Base-by-base conservation (phyloP, 2,329 filamentous ascomycete species). In the Coleophoma eucalyptorum region DNA sequence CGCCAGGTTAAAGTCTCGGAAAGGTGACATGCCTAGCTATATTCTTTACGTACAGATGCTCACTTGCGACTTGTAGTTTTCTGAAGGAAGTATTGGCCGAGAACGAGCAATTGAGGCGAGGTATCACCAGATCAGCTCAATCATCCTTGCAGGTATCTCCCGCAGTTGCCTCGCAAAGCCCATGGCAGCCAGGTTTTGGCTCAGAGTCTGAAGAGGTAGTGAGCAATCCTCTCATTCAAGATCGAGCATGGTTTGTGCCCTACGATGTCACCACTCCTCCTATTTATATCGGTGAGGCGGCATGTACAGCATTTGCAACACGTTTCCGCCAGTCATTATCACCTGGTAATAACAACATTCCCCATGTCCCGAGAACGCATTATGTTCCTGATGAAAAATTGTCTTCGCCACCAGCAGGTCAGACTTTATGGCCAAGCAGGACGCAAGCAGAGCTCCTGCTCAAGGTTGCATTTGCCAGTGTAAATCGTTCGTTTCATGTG, bases 401-500 rank as follows among this genome's bases (percentile, higher is more conserved):
- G 20, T 32, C 34, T 12, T 31, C 35, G 11, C 62, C 63, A 1
- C 62, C 65, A 3, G 61, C 65, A 10, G 43, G 62, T 1, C 62
- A 68, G 4, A 65, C 65, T 4, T 61, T 63, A 3, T 73, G 69
- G 69, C 73, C 73, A 0, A 67, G 65, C 12, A 65, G 67, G 0
- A 65, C 69, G 1, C 62, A 68, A 18, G 66, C 69, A n/a, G 59
- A 65, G 0, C 63, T 72, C 2, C 58, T 72, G 2, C 55, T 72
- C 5, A 69, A 72, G 32, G 70, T 71, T 4, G 71, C 73, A 1
- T 48, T 76, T 16, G 67, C 67, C 31, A 70, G 70, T 35, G 64
- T 73, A 2, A 69, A 66, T 20, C 63, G 65, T 13, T 65, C 60
- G n/a, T 76, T 71, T 50, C 72, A 76, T 46, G 67, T 75, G 8